These are phyloP conservation scores for Thymus mandschuricus DNA, from an alignment of 257 asterid species.

Conservation along the genomic window DNA sequence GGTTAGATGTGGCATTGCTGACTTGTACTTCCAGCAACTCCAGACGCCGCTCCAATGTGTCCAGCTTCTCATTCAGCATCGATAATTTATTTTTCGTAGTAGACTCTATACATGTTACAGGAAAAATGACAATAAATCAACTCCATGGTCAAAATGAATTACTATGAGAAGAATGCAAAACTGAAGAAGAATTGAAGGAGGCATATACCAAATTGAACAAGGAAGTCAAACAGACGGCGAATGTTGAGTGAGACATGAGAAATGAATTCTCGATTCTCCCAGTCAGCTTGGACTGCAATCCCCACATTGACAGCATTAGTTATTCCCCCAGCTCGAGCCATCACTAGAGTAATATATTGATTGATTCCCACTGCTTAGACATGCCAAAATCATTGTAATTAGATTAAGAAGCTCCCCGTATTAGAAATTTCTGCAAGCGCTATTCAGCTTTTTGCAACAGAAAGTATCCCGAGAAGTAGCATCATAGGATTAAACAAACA, in stretches of 20 bases:
- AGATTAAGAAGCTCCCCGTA: neutral
- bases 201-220: conserved; percentile 78
- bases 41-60: conserved; percentile 75
- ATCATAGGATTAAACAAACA: neutral
- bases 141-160: neutral
- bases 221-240: conserved; percentile 93
- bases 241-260: conserved; percentile 86
- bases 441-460: neutral
- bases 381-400: neutral
- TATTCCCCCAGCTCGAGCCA: conserved; percentile 95
- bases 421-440: neutral
- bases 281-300: conserved; percentile 97
- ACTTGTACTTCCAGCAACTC: conserved; percentile 91
- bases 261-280: conserved; percentile 95
- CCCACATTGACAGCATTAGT: conserved; percentile 92
- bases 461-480: neutral
- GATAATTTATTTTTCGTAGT: conserved; percentile 80
- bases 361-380: neutral
- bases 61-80: conserved; percentile 80
- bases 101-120: conserved; percentile 51
- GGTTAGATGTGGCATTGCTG: conserved; percentile 79
- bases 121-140: neutral
- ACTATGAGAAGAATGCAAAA: neutral
- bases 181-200: neutral
- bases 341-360: conserved; percentile 24